Conservation (phyloP, 768 basidiomycete genomes). For the Tephrocybe sp. region DNA sequence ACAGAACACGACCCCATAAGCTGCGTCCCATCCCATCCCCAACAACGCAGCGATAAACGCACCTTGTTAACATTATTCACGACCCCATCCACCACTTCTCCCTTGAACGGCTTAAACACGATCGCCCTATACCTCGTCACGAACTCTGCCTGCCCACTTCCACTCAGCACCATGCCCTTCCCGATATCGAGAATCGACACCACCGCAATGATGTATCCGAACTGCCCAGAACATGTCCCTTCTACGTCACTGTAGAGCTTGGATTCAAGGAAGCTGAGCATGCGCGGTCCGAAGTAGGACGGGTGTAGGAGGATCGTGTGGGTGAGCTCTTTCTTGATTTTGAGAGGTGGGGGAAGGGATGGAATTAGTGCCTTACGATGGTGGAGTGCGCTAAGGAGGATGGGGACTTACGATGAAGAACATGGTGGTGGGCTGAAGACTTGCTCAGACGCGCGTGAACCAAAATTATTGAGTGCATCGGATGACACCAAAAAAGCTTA, state of each 20-base stretch:
- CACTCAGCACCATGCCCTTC: slow-evolving; percentile 87
- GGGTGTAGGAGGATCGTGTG: slow-evolving; percentile 97
- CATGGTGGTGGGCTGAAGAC: neutral
- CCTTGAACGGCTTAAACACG: slow-evolving; percentile 99
- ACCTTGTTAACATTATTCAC: slow-evolving; percentile 97
- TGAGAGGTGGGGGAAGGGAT: neutral
- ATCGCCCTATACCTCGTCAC: slow-evolving; percentile 92
- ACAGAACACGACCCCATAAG: neutral
- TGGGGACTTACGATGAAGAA: slow-evolving; percentile 56
- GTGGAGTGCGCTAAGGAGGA: neutral
- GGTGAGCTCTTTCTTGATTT: slow-evolving; percentile 85
- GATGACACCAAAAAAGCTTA: too few species aligned
- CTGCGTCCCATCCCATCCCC: neutral
- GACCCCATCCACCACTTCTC: slow-evolving; percentile 95
- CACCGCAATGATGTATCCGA: slow-evolving; percentile 93
- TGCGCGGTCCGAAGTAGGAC: slow-evolving; percentile 96
- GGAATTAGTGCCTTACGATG: neutral
- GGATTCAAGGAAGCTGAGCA: slow-evolving; percentile 88
- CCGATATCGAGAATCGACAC: slow-evolving; percentile 90
- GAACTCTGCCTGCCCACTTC: slow-evolving; percentile 95
- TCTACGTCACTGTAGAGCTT: slow-evolving; percentile 96
- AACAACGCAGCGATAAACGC: slow-evolving; percentile 17
- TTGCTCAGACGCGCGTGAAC: too few species aligned
- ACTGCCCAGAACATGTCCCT: slow-evolving; percentile 93
- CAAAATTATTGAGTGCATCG: too few species aligned